Evolutionary conservation across 768 basidiomycete genomes (phyloP).

Genomic region (Amanita thiersii): DNA sequence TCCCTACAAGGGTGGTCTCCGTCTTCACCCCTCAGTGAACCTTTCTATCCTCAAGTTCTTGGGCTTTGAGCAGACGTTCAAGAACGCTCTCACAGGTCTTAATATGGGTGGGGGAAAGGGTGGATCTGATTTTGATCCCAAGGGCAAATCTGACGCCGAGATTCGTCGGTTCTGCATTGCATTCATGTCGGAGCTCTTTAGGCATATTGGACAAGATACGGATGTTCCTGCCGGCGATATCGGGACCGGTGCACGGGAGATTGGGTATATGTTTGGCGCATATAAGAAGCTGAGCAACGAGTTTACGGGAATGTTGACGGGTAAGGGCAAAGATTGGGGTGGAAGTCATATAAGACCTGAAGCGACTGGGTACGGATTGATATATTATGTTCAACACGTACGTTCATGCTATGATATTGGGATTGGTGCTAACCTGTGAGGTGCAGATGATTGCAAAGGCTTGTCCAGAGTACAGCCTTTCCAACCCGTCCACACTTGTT

Average conservation of each 20-base stretch:
- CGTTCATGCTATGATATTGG: conserved; percentile 19
- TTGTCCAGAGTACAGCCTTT: conserved; percentile 48
- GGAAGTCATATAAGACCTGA: conserved; percentile 70
- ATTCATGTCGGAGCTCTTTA: conserved; percentile 70
- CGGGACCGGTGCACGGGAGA: conserved; percentile 68
- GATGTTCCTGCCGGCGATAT: conserved; percentile 76
- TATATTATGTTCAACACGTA: conserved; percentile 72
- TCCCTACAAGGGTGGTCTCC: conserved; percentile 74
- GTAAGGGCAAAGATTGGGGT: conserved; percentile 63
- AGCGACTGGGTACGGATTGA: conserved; percentile 65
- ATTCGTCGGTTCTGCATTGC: conserved; percentile 63
- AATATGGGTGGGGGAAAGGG: conserved; percentile 79
- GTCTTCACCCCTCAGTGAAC: conserved; percentile 74
- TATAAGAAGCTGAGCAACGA: conserved; percentile 72
- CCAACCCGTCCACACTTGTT: conserved; percentile 37
- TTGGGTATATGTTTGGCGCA: conserved; percentile 70
- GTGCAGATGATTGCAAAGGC: conserved; percentile 47
- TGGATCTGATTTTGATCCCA: conserved; percentile 75
- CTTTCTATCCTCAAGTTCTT: conserved; percentile 81
- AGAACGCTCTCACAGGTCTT: conserved; percentile 71
- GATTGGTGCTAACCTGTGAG: not conserved
- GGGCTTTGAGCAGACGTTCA: conserved; percentile 77
- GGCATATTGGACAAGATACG: conserved; percentile 66
- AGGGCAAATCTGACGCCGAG: conserved; percentile 70
- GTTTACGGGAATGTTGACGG: conserved; percentile 63